Evolutionary conservation across 2,329 filamentous ascomycete species (phyloP).

Genomic region (Fusarium liriodendri): DNA sequence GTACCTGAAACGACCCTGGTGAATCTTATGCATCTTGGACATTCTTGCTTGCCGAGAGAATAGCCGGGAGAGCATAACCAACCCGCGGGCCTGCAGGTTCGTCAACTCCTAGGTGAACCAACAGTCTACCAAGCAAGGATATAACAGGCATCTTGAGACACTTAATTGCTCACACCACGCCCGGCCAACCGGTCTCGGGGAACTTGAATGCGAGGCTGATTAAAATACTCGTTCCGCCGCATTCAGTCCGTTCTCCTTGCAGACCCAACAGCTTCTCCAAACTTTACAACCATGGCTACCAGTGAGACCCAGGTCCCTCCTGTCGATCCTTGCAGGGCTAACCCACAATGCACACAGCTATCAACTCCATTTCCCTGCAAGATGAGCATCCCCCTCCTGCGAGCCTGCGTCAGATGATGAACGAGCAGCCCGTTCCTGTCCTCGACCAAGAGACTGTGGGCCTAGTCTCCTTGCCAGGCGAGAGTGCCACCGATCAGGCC

Average conservation of each 20-base stretch:
- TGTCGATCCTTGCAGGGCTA: not conserved
- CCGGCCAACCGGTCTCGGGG: not conserved
- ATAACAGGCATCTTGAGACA: not conserved
- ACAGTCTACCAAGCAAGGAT: not conserved
- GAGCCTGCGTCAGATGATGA: slow-evolving; percentile 16
- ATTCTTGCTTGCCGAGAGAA: too few species aligned
- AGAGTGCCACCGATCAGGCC: not conserved
- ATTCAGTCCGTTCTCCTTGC: not conserved
- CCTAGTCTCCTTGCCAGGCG: not conserved
- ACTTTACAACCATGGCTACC: not conserved
- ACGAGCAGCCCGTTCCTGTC: slow-evolving; percentile 11
- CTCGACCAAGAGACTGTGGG: not conserved
- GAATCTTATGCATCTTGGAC: not conserved
- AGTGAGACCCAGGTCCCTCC: not conserved
- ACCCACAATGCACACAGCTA: not conserved
- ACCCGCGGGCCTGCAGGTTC: too few species aligned
- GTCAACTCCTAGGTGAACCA: too few species aligned
- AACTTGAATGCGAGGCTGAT: not conserved
- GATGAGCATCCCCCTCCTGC: slow-evolving; percentile 2
- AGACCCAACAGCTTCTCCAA: not conserved
- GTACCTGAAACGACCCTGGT: not conserved
- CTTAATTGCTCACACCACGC: not conserved
- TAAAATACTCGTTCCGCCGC: not conserved
- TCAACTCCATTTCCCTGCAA: not conserved
- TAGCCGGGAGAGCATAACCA: too few species aligned